A percentile compares a stretch with the other conserved stretches of the same genome.
These are phyloP conservation scores for Chytriomyces confervae DNA, from an alignment of 192 early-diverging fungal genomes.

Conservation along the genomic window DNA sequence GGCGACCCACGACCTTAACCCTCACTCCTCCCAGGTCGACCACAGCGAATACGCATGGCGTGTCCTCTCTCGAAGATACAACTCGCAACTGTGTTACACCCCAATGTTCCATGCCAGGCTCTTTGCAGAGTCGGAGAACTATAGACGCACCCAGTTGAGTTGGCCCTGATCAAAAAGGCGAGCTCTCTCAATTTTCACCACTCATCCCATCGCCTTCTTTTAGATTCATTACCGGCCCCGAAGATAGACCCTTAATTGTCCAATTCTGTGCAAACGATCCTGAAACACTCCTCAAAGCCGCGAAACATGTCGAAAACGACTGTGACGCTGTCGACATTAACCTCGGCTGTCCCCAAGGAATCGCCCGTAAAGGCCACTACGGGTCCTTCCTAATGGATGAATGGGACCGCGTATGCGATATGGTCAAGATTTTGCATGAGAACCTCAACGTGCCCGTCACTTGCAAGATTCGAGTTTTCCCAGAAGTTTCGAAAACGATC, in stretches of 20 bases:
- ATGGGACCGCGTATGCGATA: constrained; percentile 77
- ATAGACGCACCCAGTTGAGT: constrained; percentile 45
- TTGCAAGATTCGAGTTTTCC: constrained; percentile 92
- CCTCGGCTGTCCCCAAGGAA: constrained; percentile 95
- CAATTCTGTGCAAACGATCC: constrained; percentile 99
- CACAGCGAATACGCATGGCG: constrained; percentile 95
- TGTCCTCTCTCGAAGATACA: constrained; percentile 84
- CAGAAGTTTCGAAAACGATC: constrained; percentile 86
- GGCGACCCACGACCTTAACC: too few relatives aligned
- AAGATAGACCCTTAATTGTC: constrained; percentile 86
- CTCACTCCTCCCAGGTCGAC: constrained; percentile 53
- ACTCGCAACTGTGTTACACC: constrained; percentile 90
- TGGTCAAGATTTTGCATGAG: constrained; percentile 74
- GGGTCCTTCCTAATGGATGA: constrained; percentile 90
- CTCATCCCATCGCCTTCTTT: too few relatives aligned
- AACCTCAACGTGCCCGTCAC: constrained; percentile 89
- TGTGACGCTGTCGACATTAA: constrained; percentile 97
- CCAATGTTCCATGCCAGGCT: constrained; percentile 96
- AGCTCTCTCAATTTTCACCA: too few relatives aligned
- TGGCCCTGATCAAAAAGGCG: too few relatives aligned
- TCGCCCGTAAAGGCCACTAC: constrained; percentile 90
- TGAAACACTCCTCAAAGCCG: constrained; percentile 78
- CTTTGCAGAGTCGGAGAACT: constrained; percentile 73
- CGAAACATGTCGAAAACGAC: constrained; percentile 75
- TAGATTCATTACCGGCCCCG: background rate